Percentiles rank a stretch among this genome's conserved stretches.
phyloP scores from a whole-genome alignment of 257 asterid genomes.

The Solanum lycopersicoides region DNA sequence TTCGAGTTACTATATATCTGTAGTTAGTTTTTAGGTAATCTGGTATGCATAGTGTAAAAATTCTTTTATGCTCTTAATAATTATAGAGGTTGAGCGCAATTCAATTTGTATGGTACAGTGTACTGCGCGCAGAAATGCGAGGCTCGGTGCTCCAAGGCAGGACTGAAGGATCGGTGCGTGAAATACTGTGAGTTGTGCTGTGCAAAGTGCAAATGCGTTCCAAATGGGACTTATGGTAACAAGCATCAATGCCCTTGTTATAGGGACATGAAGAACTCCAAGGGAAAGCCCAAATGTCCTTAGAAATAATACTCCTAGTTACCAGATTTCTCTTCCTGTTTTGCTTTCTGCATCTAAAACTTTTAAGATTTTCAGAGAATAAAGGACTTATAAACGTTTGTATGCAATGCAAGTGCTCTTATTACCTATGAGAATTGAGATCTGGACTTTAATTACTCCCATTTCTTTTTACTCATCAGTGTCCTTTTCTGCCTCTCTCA shows the following conservation, averaged over 20 bases:
- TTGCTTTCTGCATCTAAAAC: neutral
- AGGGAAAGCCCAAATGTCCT: slow-evolving; percentile 78
- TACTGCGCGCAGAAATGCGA: slow-evolving; percentile 30
- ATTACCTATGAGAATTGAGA: neutral
- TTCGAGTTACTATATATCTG: neutral
- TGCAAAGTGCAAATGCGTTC: slow-evolving; percentile 61
- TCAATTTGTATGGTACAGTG: slow-evolving; percentile 3
- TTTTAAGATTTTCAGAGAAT: neutral
- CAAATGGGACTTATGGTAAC: slow-evolving; percentile 67
- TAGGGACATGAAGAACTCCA: slow-evolving; percentile 46
- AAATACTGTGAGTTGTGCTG: slow-evolving; percentile 66
- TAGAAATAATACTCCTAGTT: neutral
- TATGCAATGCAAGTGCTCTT: neutral
- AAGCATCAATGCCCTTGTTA: slow-evolving; percentile 74
- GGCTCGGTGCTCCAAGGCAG: slow-evolving; percentile 40
- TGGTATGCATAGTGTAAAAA: neutral
- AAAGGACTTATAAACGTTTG: neutral
- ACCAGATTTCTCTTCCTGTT: neutral
- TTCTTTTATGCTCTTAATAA: neutral
- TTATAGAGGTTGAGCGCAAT: neutral
- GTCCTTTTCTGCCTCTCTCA: neutral
- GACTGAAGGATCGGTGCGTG: slow-evolving; percentile 46
- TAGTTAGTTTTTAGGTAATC: neutral
- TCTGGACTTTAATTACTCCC: neutral
- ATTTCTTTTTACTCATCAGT: neutral